A percentile compares a stretch with the other conserved stretches of the same genome.
phyloP scores from a whole-genome alignment of 2,329 filamentous ascomycete species.

The Atkinsonella texensis region DNA sequence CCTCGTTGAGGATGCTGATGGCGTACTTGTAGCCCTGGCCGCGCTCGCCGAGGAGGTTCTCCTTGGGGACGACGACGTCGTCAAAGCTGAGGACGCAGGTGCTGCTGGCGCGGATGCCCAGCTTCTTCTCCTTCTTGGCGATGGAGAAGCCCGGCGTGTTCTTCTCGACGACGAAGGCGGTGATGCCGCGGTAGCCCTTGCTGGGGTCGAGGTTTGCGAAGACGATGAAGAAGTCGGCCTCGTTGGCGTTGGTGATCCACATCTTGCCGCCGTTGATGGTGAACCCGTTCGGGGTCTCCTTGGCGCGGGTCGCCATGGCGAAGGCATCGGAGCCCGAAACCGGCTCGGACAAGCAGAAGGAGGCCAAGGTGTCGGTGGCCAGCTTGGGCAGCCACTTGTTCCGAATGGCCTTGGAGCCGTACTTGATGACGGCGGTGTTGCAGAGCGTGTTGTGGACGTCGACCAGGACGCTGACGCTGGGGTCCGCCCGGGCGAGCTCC shows the following conservation, averaged over 20 bases:
- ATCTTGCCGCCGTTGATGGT: slow-evolving; percentile 89
- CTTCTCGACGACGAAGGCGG: slow-evolving; percentile 91
- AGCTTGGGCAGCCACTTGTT: slow-evolving; percentile 82
- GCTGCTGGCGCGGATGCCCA: slow-evolving; percentile 89
- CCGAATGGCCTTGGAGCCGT: slow-evolving; percentile 64
- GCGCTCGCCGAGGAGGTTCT: slow-evolving; percentile 76
- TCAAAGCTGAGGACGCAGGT: slow-evolving; percentile 98
- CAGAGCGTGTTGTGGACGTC: slow-evolving; percentile 98
- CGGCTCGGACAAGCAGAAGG: slow-evolving; percentile 88
- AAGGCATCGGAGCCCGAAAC: slow-evolving; percentile 93
- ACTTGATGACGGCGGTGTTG: slow-evolving; percentile 85
- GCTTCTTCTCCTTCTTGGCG: slow-evolving; percentile 99
- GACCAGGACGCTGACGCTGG: slow-evolving; percentile 86
- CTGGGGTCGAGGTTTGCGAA: slow-evolving; percentile 90
- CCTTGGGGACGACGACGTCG: slow-evolving; percentile 80
- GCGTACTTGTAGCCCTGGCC: slow-evolving; percentile 98
- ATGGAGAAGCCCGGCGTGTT: slow-evolving; percentile 80
- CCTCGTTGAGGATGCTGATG: slow-evolving; percentile 87
- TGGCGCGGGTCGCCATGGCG: slow-evolving; percentile 82
- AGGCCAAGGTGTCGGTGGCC: slow-evolving; percentile 80
- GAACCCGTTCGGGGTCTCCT: slow-evolving; percentile 72
- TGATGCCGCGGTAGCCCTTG: slow-evolving; percentile 95
- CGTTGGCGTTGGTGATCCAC: slow-evolving; percentile 99
- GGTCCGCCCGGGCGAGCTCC: slow-evolving; percentile 87
- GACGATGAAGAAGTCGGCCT: slow-evolving; percentile 91